phyloP scores from a whole-genome alignment of 2,329 filamentous ascomycete species.

The Diaporthe ampelina region DNA sequence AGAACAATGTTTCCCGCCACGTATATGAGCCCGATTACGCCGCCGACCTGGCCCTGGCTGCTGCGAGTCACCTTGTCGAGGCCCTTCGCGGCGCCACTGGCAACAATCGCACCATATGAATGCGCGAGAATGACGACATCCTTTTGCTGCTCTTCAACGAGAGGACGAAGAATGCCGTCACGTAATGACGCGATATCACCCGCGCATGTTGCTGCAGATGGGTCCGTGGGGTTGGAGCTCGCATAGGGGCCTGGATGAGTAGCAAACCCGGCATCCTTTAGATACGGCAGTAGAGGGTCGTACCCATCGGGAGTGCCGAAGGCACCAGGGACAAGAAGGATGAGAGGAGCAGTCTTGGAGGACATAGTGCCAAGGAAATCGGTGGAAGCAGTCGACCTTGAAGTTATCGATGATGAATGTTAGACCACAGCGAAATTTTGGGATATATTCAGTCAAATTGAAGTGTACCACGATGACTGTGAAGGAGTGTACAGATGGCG shows the following conservation, averaged over 20 bases:
- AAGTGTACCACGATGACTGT: not conserved
- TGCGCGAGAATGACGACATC: slow-evolving; percentile 47
- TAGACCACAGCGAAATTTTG: not conserved
- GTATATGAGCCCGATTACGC: slow-evolving; percentile 22
- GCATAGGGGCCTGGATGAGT: slow-evolving; percentile 45
- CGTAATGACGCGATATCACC: slow-evolving; percentile 8
- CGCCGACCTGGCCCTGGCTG: not conserved
- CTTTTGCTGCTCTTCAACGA: slow-evolving; percentile 42
- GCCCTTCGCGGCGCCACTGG: slow-evolving; percentile 45
- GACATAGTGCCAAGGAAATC: not conserved
- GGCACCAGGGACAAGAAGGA: slow-evolving; percentile 29
- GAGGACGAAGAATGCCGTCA: slow-evolving; percentile 16
- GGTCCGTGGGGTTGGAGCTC: slow-evolving; percentile 44
- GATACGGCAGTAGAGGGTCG: slow-evolving; percentile 37
- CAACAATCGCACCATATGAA: slow-evolving; percentile 47
- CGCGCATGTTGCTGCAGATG: slow-evolving; percentile 14
- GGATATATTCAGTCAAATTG: not conserved
- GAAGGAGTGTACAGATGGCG: not conserved
- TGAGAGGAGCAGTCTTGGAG: not conserved
- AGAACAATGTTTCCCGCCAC: slow-evolving; percentile 25
- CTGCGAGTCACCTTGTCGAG: slow-evolving; percentile 44
- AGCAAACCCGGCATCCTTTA: slow-evolving; percentile 40
- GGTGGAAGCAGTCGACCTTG: not conserved
- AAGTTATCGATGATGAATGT: not conserved
- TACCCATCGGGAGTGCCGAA: slow-evolving; percentile 22